phyloP scores from a whole-genome alignment of 441 rosid genomes.

The Adansonia madagascariensis region DNA sequence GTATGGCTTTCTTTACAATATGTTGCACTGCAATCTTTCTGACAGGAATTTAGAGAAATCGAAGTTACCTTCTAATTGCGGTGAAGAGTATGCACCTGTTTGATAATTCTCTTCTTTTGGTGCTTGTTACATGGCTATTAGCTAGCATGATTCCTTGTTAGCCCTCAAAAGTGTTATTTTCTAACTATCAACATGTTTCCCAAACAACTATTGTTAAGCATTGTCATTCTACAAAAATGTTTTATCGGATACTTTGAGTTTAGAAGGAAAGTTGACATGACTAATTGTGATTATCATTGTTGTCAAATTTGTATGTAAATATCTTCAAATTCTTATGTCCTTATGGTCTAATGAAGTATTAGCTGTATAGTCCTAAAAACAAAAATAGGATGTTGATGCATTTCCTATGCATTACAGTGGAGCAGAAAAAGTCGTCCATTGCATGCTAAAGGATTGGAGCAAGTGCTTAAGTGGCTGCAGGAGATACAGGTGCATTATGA shows the following conservation, averaged over 20 bases:
- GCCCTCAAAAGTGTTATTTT: not conserved
- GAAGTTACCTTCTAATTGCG: conserved; percentile 1
- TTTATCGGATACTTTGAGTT: not conserved
- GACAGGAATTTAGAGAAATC: conserved; percentile 2
- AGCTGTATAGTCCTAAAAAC: conserved; percentile 1
- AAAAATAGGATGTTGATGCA: conserved; percentile 15
- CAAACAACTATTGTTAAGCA: not conserved
- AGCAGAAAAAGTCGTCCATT: conserved; percentile 76
- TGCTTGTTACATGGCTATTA: conserved; percentile 1
- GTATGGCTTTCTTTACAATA: not conserved
- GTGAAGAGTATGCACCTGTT: not conserved
- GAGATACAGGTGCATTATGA: conserved; percentile 55
- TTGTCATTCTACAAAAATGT: conserved; percentile 1
- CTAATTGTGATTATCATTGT: not conserved
- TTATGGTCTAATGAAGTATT: conserved; percentile 9
- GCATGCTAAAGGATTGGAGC: conserved; percentile 80
- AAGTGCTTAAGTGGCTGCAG: conserved; percentile 82
- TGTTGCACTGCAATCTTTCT: not conserved
- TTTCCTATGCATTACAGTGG: conserved; percentile 60
- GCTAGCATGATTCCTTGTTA: not conserved
- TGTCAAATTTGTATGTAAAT: conserved; percentile 14
- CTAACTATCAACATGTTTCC: not conserved
- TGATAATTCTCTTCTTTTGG: conserved; percentile 4
- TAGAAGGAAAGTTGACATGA: not conserved
- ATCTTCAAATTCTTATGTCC: not conserved